phyloP scores from a whole-genome alignment of 1,284 basidiomycete genomes.

The Hemileccinum hortonii region DNA sequence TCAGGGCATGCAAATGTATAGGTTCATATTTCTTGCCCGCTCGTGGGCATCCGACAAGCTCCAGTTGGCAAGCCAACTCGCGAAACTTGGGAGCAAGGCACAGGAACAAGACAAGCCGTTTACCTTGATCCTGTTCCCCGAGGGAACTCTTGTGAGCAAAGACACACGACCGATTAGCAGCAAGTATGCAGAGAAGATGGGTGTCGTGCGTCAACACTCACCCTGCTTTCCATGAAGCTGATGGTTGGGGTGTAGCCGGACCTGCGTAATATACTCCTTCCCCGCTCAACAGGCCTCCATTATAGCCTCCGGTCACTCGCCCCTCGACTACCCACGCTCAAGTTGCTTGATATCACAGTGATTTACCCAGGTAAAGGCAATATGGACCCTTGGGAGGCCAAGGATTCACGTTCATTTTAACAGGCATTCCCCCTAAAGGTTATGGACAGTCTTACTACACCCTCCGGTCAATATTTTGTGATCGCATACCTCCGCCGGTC shows the following conservation, averaged over 20 bases:
- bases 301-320: slow-evolving; percentile 82
- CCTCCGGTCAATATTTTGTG: slow-evolving; percentile 84
- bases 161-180: slow-evolving; percentile 81
- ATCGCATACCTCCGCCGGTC: slow-evolving; percentile 78
- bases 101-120: slow-evolving; percentile 69
- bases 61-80: slow-evolving; percentile 59
- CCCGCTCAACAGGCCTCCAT: slow-evolving; percentile 87
- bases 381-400: not conserved
- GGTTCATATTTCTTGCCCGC: slow-evolving; percentile 86
- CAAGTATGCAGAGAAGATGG: slow-evolving; percentile 80
- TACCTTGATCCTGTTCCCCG: slow-evolving; percentile 86
- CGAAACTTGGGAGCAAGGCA: slow-evolving; percentile 56
- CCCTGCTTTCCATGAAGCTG: slow-evolving; percentile 5
- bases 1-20: slow-evolving; percentile 88
- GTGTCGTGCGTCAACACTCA: slow-evolving; percentile 60
- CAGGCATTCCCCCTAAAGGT: slow-evolving; percentile 65
- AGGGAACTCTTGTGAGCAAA: slow-evolving; percentile 86
- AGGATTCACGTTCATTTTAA: slow-evolving; percentile 6
- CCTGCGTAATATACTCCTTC: slow-evolving; percentile 77
- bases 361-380: slow-evolving; percentile 74
- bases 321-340: slow-evolving; percentile 73
- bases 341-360: slow-evolving; percentile 86
- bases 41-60: slow-evolving; percentile 83
- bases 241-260: slow-evolving; percentile 56
- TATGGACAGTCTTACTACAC: slow-evolving; percentile 88